Conservation (phyloP, 768 basidiomycete species). For the Rossbeevera mucosa region DNA sequence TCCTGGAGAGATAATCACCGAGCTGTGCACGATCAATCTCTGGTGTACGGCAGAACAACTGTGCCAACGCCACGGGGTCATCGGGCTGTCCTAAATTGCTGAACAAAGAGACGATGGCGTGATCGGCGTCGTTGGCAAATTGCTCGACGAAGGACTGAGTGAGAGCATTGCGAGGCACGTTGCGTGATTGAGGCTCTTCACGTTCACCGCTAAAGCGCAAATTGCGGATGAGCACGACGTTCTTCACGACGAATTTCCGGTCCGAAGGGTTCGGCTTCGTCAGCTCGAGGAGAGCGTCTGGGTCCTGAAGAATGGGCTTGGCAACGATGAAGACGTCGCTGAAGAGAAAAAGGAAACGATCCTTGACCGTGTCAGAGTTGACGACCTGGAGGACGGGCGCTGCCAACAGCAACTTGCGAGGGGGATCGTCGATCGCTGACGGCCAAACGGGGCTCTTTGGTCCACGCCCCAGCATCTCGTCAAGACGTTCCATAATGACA, state of each 20-base stretch:
- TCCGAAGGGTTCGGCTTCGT: conserved; percentile 57
- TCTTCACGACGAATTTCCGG: conserved; percentile 84
- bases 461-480: conserved; percentile 63
- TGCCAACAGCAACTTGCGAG: conserved; percentile 78
- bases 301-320: conserved; percentile 76
- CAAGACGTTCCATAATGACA: conserved; percentile 61
- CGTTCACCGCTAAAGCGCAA: conserved; percentile 69
- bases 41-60: conserved; percentile 72
- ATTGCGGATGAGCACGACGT: conserved; percentile 72
- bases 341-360: conserved; percentile 96
- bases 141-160: conserved; percentile 72
- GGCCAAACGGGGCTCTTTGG: conserved; percentile 57
- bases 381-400: conserved; percentile 91
- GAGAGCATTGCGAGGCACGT: conserved; percentile 51
- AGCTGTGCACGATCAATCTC: conserved; percentile 81
- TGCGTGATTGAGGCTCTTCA: conserved; percentile 50
- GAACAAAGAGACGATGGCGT: conserved; percentile 69
- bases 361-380: conserved; percentile 90
- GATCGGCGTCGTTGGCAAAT: conserved; percentile 77
- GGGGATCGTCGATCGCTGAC: conserved; percentile 74
- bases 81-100: conserved; percentile 54
- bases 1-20: conserved; percentile 77
- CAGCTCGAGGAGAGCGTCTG: conserved; percentile 56
- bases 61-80: conserved; percentile 71
- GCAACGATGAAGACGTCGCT: conserved; percentile 90